phyloP scores from a whole-genome alignment of 2,329 filamentous ascomycete species.

The Aspergillus texensis region DNA sequence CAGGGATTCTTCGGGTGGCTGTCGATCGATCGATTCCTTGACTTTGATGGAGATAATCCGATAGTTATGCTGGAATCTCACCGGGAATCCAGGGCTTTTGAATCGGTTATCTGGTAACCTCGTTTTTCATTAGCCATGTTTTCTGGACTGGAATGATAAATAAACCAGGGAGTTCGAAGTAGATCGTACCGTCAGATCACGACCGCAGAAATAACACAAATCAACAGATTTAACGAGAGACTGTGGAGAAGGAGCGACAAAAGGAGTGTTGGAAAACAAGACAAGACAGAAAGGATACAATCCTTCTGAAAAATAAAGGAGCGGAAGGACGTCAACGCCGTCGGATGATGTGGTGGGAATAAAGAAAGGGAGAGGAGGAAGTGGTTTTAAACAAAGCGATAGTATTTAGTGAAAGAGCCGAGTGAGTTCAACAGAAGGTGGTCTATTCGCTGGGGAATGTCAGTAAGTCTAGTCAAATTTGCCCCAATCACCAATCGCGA shows the following conservation, averaged over 20 bases:
- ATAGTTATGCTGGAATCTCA: constrained; percentile 2
- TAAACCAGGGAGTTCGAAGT: not conserved
- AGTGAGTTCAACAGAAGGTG: constrained; percentile 9
- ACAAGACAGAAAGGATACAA: constrained; percentile 7
- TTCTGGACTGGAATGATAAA: not conserved
- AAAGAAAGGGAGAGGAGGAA: constrained; percentile 6
- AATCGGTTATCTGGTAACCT: not conserved
- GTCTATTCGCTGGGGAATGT: constrained; percentile 6
- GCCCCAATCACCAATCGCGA: constrained; percentile 8
- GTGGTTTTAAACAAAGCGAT: constrained; percentile 11
- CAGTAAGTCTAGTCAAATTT: not conserved
- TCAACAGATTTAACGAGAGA: constrained; percentile 11
- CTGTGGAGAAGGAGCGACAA: constrained; percentile 3
- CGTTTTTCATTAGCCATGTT: not conserved
- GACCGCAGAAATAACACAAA: not conserved
- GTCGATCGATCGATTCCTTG: constrained; percentile 6
- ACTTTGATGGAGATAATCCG: not conserved
- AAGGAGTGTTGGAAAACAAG: not conserved
- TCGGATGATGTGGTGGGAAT: constrained; percentile 8
- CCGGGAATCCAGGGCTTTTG: constrained; percentile 12
- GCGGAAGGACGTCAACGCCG: constrained; percentile 18
- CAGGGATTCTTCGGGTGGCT: not conserved
- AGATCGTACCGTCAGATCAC: not conserved
- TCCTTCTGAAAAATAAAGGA: constrained; percentile 12
- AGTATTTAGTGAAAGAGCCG: constrained; percentile 1